These are phyloP conservation scores for Andrographis paniculata DNA, from an alignment of 305 asterid genomes.

Conservation along the genomic window DNA sequence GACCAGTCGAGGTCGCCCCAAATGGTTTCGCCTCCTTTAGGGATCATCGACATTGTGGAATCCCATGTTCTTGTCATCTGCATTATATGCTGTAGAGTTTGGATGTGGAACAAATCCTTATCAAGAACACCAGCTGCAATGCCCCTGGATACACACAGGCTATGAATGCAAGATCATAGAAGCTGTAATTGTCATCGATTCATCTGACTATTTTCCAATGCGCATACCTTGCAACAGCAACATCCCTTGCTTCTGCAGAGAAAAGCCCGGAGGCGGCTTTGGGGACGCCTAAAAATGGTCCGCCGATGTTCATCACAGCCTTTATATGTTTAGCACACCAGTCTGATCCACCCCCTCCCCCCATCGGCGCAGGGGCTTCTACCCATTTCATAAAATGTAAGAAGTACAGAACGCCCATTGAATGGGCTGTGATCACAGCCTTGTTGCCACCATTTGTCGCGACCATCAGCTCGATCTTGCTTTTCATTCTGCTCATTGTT, in stretches of 20 bases:
- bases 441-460: slow-evolving; percentile 73
- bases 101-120: slow-evolving; percentile 63
- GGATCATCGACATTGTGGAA: slow-evolving; percentile 91
- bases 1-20: slow-evolving; percentile 97
- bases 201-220: not conserved
- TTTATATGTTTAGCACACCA: slow-evolving; percentile 89
- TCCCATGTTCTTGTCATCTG: slow-evolving; percentile 96
- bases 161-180: not conserved
- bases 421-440: slow-evolving; percentile 82
- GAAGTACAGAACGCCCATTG: slow-evolving; percentile 90
- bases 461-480: slow-evolving; percentile 78
- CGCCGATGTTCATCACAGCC: slow-evolving; percentile 86
- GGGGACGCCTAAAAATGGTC: slow-evolving; percentile 67
- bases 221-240: slow-evolving; percentile 43
- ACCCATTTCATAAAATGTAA: slow-evolving; percentile 97
- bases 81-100: slow-evolving; percentile 81
- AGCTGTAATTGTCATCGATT: not conserved
- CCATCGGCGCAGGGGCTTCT: slow-evolving; percentile 86
- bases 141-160: slow-evolving; percentile 40
- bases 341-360: slow-evolving; percentile 90
- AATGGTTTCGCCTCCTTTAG: slow-evolving; percentile 90
- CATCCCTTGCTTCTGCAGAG: slow-evolving; percentile 52
- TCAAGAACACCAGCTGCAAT: slow-evolving; percentile 82
- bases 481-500: slow-evolving; percentile 64
- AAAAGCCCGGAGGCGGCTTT: slow-evolving; percentile 49